Evolutionary conservation across 2,329 filamentous ascomycete genomes (phyloP), one percentile per base, ranked within the genome.

Genomic region (Hymenoscyphus fructigenus): DNA sequence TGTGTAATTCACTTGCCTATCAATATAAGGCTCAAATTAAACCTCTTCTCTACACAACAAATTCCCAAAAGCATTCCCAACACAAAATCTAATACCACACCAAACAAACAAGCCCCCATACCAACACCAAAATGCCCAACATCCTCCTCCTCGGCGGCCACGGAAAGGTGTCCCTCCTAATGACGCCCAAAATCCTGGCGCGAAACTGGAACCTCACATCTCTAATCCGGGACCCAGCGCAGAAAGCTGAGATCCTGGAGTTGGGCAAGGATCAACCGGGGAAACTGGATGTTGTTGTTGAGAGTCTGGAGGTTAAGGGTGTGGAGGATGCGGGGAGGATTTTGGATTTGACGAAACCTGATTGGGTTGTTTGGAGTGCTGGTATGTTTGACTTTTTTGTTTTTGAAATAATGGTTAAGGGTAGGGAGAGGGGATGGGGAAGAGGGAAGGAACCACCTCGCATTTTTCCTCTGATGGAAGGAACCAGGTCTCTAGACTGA

Each of bases 181-280:
- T 95, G 47, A 95, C 91, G 9, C 90, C 90, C 1, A 83, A 93
- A 65, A 86, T 96, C 7, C 85, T 95, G 53, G 82, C 87, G 60
- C 86, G 88, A 69, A 86, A 85, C 38, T 94, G 91, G 89, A 86
- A 85, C 69, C 89, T 96, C 62, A 93, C 90, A 66, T 91, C 88
- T 75, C 81, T 95, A 66, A 89, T 96, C 76, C 90, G 92, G 72
- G 85, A 87, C 68, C 80, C 85, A n/a, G 86, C 87, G 0, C 91
- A 95, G 70, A 83, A 84, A 55, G 74, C 80, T 3, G 80, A 87
- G 61, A 88, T 96, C 64, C 79, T 89, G 71, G 76, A 82, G 20
- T 10, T 23, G 47, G 84, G 81, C 20, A 81, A 85, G 62, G 23
- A 26, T 15, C 47, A 14, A 26, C 47, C 47, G 20, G 63, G 59